Evolutionary conservation across 202 grass and related monocot genomes (phyloP).

Genomic region (Digitaria exilis): DNA sequence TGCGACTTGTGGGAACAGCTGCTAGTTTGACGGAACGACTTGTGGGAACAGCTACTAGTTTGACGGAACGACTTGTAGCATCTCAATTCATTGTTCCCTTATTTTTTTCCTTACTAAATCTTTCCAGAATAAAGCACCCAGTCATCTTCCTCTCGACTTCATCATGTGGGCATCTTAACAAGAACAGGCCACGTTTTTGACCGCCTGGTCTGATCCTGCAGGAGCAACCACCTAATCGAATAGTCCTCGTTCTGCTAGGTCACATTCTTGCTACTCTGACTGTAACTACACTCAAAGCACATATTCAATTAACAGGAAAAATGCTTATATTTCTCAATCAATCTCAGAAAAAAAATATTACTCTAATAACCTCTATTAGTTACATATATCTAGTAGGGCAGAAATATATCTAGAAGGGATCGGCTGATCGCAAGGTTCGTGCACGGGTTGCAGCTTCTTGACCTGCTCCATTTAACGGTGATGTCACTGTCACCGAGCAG

Average conservation of each 20-base stretch:
- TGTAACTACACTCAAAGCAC: background rate
- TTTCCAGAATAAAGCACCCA: background rate
- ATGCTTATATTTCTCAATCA: background rate
- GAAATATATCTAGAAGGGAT: background rate
- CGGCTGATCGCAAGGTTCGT: background rate
- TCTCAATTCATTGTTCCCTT: background rate
- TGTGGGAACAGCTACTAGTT: background rate
- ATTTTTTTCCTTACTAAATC: background rate
- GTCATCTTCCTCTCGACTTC: constrained; percentile 29
- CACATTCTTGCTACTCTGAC: background rate
- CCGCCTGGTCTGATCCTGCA: background rate
- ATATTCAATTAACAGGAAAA: background rate
- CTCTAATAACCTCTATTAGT: background rate
- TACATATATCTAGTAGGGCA: no score
- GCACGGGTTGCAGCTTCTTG: background rate
- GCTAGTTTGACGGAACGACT: constrained; percentile 2
- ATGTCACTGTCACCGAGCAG: background rate
- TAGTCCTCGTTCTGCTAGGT: background rate
- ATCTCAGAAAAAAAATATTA: background rate
- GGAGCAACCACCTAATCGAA: background rate
- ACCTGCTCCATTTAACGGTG: background rate
- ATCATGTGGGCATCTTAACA: constrained; percentile 14
- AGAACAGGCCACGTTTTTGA: constrained; percentile 1
- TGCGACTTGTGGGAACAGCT: background rate
- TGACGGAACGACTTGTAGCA: background rate